phyloP scores from a whole-genome alignment of 1,284 basidiomycete species.

The Irpex lacteus region DNA sequence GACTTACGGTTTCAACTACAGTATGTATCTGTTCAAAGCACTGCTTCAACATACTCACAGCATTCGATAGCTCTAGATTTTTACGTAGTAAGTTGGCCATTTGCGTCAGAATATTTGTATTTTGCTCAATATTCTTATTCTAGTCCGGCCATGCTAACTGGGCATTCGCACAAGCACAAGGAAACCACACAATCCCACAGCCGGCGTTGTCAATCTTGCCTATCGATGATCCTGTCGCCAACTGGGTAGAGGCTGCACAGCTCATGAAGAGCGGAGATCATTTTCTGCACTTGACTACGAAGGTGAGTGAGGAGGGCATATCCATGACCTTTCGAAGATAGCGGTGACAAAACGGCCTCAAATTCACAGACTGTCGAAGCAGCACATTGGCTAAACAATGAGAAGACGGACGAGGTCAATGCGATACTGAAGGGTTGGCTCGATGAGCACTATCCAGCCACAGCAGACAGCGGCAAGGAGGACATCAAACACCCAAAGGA shows the following conservation, averaged over 20 bases:
- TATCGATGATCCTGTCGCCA: conserved; percentile 58
- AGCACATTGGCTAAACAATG: conserved; percentile 63
- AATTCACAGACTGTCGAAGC: conserved; percentile 39
- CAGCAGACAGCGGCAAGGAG: background rate
- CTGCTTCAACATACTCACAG: background rate
- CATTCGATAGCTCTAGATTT: conserved; percentile 12
- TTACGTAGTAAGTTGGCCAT: conserved; percentile 31
- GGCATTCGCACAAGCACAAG: conserved; percentile 48
- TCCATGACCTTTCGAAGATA: background rate
- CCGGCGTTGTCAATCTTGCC: conserved; percentile 59
- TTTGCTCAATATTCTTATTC: background rate
- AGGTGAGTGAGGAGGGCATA: conserved; percentile 32
- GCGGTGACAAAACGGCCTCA: background rate
- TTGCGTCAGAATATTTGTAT: background rate
- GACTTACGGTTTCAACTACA: conserved; percentile 55
- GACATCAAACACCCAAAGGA: background rate
- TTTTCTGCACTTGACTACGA: conserved; percentile 48
- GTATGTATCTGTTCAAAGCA: conserved; percentile 36
- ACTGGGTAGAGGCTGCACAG: conserved; percentile 48
- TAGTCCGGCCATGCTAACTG: conserved; percentile 54
- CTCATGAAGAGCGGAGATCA: conserved; percentile 42
- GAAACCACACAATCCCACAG: conserved; percentile 54
- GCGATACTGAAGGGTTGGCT: conserved; percentile 40
- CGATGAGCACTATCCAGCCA: conserved; percentile 11
- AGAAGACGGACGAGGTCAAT: conserved; percentile 51